Conservation (phyloP, 768 basidiomycete species). For the Leccinellum albellum region DNA sequence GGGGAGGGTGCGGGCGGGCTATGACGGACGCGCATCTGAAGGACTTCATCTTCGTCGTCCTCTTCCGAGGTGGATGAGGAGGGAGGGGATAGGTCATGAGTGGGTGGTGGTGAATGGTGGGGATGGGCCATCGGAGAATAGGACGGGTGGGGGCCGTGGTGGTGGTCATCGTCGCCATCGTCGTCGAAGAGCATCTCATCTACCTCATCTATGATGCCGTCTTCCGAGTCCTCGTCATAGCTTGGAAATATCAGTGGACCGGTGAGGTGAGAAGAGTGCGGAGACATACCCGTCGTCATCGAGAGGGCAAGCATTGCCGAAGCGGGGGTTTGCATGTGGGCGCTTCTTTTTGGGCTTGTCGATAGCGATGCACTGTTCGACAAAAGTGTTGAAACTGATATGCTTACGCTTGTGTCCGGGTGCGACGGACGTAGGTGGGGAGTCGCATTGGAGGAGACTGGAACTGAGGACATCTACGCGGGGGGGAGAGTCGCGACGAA, state of each 20-base stretch:
- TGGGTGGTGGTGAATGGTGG: slow-evolving; percentile 23
- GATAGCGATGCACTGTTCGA: slow-evolving; percentile 92
- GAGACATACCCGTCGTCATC: slow-evolving; percentile 63
- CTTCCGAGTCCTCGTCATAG: slow-evolving; percentile 69
- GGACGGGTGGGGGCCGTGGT: neutral
- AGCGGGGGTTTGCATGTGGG: slow-evolving; percentile 14
- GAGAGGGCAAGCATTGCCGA: slow-evolving; percentile 29
- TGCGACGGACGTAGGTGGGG: slow-evolving; percentile 11
- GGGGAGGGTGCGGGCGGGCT: slow-evolving; percentile 16
- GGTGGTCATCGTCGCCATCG: slow-evolving; percentile 23
- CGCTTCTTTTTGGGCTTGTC: slow-evolving; percentile 58
- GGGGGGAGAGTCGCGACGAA: slow-evolving; percentile 72
- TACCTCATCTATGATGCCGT: slow-evolving; percentile 47
- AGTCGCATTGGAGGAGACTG: slow-evolving; percentile 16
- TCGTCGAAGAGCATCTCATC: slow-evolving; percentile 35
- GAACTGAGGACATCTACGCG: slow-evolving; percentile 29
- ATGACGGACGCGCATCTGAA: slow-evolving; percentile 57
- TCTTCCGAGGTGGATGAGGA: slow-evolving; percentile 35
- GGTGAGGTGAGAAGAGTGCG: neutral
- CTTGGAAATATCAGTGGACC: slow-evolving; percentile 29
- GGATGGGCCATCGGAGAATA: slow-evolving; percentile 20
- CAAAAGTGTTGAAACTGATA: slow-evolving; percentile 97
- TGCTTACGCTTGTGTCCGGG: slow-evolving; percentile 66
- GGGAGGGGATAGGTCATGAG: slow-evolving; percentile 22
- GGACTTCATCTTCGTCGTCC: slow-evolving; percentile 51